A percentile compares a stretch with the other conserved stretches of the same genome.
Conservation (phyloP, 352 stramenopile genomes). For the Phytophthora pisi region DNA sequence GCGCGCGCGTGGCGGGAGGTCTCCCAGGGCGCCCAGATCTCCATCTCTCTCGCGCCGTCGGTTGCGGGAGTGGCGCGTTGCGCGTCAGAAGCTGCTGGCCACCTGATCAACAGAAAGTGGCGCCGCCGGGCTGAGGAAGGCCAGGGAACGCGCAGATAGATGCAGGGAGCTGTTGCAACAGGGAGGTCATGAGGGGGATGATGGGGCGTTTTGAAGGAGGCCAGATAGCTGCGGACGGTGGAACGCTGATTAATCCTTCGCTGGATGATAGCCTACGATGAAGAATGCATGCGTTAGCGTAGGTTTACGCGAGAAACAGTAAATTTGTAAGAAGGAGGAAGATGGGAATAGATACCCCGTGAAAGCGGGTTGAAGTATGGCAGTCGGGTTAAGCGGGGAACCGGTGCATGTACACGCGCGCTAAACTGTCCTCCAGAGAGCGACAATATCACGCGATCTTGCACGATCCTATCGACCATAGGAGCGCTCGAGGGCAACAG, state of each 20-base stretch:
- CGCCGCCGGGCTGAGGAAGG: neutral
- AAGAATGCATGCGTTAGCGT: too few species aligned
- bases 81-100: conserved; percentile 6
- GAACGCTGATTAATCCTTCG: neutral
- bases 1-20: conserved; percentile 19
- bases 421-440: neutral
- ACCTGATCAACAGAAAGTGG: neutral
- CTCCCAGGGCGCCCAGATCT: conserved; percentile 35
- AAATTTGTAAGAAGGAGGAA: neutral
- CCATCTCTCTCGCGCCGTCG: conserved; percentile 15
- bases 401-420: neutral
- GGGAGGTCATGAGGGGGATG: neutral
- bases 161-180: neutral
- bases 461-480: neutral
- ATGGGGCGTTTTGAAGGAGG: too few species aligned
- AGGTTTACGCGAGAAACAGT: neutral
- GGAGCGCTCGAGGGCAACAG: neutral
- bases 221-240: neutral
- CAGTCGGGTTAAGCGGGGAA: neutral
- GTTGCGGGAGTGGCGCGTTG: neutral
- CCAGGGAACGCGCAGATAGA: neutral
- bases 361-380: neutral
- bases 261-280: neutral
- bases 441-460: neutral
- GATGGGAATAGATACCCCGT: neutral